Evolutionary conservation across 2,329 filamentous ascomycete genomes (phyloP).

Genomic region (Hypoxylon sp.): DNA sequence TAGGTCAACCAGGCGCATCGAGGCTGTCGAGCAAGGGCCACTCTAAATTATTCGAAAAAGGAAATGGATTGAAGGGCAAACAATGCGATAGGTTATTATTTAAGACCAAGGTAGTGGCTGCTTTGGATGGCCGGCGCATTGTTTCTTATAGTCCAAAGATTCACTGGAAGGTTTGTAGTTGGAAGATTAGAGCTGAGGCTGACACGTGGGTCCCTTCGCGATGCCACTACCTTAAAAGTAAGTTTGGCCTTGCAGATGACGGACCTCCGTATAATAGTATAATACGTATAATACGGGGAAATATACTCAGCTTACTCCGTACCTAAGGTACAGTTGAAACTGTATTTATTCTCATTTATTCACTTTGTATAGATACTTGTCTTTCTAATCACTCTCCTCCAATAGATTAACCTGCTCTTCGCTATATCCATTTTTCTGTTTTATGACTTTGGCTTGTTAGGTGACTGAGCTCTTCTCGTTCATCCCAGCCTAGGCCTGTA

Average conservation of each 20-base stretch:
- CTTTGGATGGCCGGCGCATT: constrained; percentile 39
- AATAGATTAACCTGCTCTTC: no score
- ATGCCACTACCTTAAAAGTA: constrained; percentile 5
- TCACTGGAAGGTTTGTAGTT: constrained; percentile 39
- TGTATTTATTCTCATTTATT: no score
- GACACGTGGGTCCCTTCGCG: constrained; percentile 39
- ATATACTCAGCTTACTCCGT: no score
- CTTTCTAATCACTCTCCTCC: no score
- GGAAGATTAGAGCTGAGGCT: constrained; percentile 41
- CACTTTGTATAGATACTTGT: no score
- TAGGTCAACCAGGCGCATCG: constrained; percentile 43
- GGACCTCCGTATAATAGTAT: no score
- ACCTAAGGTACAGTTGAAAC: no score
- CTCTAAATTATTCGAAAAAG: constrained; percentile 3
- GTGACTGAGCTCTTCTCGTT: no score
- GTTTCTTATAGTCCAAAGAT: constrained; percentile 35
- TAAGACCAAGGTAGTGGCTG: constrained; percentile 22
- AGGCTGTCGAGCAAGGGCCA: constrained; percentile 12
- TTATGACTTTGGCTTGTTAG: no score
- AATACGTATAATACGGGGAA: constrained; percentile 1
- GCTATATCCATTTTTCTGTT: no score
- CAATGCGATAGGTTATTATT: constrained; percentile 14
- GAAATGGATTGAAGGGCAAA: background rate
- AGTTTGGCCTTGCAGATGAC: constrained; percentile 22
- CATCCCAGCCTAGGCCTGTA: no score